These are phyloP conservation scores for Nothophoma quercina DNA, from an alignment of 2,329 filamentous ascomycete species.

Conservation along the genomic window DNA sequence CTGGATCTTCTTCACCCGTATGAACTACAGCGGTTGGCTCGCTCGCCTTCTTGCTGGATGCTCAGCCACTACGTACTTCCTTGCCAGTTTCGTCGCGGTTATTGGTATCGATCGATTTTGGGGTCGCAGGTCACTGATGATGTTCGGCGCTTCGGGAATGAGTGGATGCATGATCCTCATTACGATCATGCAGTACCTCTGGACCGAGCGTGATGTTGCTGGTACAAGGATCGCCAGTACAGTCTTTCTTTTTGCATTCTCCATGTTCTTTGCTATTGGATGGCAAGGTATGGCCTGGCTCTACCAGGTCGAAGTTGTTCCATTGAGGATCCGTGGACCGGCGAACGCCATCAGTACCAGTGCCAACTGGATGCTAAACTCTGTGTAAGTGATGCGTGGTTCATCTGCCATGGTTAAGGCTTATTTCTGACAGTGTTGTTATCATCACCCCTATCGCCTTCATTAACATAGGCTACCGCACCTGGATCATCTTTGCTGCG, in stretches of 20 bases:
- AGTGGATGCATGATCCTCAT: slow-evolving; percentile 43
- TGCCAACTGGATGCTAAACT: slow-evolving; percentile 80
- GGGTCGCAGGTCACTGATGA: slow-evolving; percentile 46
- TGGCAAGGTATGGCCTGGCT: slow-evolving; percentile 75
- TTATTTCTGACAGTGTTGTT: slow-evolving; percentile 60
- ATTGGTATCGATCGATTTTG: slow-evolving; percentile 48
- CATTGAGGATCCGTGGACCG: slow-evolving; percentile 83
- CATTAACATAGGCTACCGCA: slow-evolving; percentile 60
- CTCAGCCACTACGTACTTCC: slow-evolving; percentile 49
- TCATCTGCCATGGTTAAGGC: background rate
- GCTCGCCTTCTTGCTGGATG: slow-evolving; percentile 48
- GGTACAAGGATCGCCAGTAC: slow-evolving; percentile 49
- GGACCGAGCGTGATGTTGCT: slow-evolving; percentile 24
- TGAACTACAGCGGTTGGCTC: slow-evolving; percentile 58
- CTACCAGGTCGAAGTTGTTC: slow-evolving; percentile 79
- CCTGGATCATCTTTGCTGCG: slow-evolving; percentile 65
- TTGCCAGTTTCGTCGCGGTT: slow-evolving; percentile 47
- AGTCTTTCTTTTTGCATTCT: slow-evolving; percentile 87
- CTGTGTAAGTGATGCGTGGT: slow-evolving; percentile 53
- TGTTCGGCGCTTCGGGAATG: slow-evolving; percentile 48
- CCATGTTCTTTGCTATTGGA: slow-evolving; percentile 88
- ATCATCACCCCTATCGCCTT: slow-evolving; percentile 70
- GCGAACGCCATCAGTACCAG: slow-evolving; percentile 87
- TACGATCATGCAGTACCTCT: slow-evolving; percentile 36
- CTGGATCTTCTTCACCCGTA: slow-evolving; percentile 59